Evolutionary conservation across 768 basidiomycete genomes (phyloP).

Genomic region (Leccinum truebloodii): DNA sequence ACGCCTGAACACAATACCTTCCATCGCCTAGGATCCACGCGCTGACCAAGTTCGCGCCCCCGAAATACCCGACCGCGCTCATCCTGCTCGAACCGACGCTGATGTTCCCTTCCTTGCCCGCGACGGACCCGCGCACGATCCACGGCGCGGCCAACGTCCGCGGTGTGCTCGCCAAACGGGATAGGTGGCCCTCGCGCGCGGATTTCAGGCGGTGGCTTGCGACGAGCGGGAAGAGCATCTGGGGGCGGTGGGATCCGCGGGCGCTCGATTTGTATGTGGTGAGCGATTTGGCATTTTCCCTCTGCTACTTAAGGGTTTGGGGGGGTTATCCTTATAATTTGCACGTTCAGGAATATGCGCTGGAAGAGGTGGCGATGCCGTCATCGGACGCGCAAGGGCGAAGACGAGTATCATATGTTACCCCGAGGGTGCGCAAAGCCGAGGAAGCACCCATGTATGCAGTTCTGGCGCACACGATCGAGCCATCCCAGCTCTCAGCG

Average conservation of each 20-base stretch:
- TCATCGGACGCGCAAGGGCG: constrained; percentile 7
- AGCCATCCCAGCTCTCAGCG: constrained; percentile 23
- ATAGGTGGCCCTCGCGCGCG: constrained; percentile 28
- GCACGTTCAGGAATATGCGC: constrained; percentile 22
- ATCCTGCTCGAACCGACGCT: constrained; percentile 33
- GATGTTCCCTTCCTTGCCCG: constrained; percentile 32
- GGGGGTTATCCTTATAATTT: not conserved
- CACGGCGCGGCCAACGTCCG: constrained; percentile 34
- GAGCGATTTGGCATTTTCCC: constrained; percentile 2
- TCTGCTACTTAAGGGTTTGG: not conserved
- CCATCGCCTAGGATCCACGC: constrained; percentile 17
- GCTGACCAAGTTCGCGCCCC: constrained; percentile 18
- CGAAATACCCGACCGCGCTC: constrained; percentile 15
- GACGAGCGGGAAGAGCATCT: constrained; percentile 15
- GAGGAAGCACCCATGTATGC: constrained; percentile 31
- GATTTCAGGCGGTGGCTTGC: constrained; percentile 22
- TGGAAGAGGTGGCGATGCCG: constrained; percentile 21
- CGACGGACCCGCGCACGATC: constrained; percentile 29
- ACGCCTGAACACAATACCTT: not conserved
- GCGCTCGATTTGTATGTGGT: constrained; percentile 28
- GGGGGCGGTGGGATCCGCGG: constrained; percentile 27
- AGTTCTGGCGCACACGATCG: constrained; percentile 28
- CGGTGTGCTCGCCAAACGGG: constrained; percentile 27
- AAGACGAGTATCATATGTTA: constrained; percentile 10
- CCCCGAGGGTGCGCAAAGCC: constrained; percentile 28